Conservation (phyloP, 2,329 filamentous ascomycete genomes). For the Aspergillus sp. region DNA sequence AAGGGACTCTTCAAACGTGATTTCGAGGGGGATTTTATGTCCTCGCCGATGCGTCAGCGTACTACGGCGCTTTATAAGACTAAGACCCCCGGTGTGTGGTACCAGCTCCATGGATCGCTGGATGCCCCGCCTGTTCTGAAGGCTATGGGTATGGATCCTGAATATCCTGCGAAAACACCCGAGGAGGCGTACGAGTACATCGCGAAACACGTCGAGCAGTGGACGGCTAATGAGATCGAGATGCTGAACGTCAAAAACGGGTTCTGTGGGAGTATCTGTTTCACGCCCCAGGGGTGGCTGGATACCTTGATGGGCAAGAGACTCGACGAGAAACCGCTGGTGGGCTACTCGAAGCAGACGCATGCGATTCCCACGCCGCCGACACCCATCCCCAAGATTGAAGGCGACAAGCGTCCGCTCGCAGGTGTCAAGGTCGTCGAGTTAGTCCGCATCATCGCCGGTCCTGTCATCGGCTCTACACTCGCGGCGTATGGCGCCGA, state of each 20-base stretch:
- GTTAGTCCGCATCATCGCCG: slow-evolving; percentile 36
- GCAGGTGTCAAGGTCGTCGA: slow-evolving; percentile 54
- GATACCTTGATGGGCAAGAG: not conserved
- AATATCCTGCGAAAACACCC: not conserved
- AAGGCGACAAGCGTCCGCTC: slow-evolving; percentile 35
- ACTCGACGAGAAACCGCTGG: not conserved
- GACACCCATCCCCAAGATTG: not conserved
- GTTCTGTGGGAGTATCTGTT: slow-evolving; percentile 45
- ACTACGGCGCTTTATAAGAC: slow-evolving; percentile 52
- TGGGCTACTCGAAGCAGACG: not conserved
- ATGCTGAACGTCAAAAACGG: slow-evolving; percentile 43
- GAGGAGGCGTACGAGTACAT: slow-evolving; percentile 25
- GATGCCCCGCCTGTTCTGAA: slow-evolving; percentile 35
- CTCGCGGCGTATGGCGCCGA: slow-evolving; percentile 49
- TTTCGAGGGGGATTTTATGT: slow-evolving; percentile 39
- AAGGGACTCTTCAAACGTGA: slow-evolving; percentile 32
- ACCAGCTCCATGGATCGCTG: slow-evolving; percentile 53
- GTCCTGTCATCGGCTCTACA: slow-evolving; percentile 43
- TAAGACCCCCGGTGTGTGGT: slow-evolving; percentile 47
- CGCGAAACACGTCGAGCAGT: slow-evolving; percentile 31
- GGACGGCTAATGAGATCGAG: slow-evolving; percentile 44
- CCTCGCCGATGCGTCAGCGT: not conserved
- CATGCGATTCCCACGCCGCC: not conserved
- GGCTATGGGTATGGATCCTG: not conserved
- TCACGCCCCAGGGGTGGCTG: not conserved